Evolutionary conservation across 257 asterid genomes (phyloP).

Genomic region (Lithospermum erythrorhizon): DNA sequence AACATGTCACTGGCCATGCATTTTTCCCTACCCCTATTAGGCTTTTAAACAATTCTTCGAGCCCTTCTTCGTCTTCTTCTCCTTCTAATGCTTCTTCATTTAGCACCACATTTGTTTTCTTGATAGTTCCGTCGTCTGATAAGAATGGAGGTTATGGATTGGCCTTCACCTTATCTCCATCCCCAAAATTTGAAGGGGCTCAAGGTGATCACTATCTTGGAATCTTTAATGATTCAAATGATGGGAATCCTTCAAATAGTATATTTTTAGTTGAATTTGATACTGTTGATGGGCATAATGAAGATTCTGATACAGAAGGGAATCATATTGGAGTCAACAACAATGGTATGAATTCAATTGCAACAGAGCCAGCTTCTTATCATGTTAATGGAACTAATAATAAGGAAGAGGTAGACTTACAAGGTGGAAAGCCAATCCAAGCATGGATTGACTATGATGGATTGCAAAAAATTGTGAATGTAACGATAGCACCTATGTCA

Average conservation of each 20-base stretch:
- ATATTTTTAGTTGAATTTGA: conserved; percentile 13
- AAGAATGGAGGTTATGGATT: neutral
- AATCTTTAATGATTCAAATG: neutral
- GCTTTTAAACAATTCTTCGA: neutral
- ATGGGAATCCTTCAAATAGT: neutral
- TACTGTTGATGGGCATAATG: neutral
- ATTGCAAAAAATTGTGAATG: conserved; percentile 3
- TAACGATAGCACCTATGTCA: conserved; percentile 4
- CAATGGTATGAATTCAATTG: conserved; percentile 2
- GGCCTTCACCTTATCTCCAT: conserved; percentile 7
- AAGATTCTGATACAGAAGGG: neutral
- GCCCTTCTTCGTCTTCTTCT: neutral
- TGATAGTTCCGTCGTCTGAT: neutral
- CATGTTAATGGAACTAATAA: neutral
- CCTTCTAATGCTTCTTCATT: conserved; percentile 7
- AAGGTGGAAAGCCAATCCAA: conserved; percentile 8
- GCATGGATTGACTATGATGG: conserved; percentile 20
- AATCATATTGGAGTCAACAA: conserved; percentile 14
- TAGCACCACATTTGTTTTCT: conserved; percentile 12
- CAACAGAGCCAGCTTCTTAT: conserved; percentile 5
- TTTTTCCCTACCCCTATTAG: neutral
- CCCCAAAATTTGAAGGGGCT: neutral
- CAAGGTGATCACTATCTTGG: conserved; percentile 1
- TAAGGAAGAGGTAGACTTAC: neutral
- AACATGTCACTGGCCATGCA: neutral